Conservation (phyloP, 2,329 filamentous ascomycete species). For the Berkeleyomyces rouxiae region DNA sequence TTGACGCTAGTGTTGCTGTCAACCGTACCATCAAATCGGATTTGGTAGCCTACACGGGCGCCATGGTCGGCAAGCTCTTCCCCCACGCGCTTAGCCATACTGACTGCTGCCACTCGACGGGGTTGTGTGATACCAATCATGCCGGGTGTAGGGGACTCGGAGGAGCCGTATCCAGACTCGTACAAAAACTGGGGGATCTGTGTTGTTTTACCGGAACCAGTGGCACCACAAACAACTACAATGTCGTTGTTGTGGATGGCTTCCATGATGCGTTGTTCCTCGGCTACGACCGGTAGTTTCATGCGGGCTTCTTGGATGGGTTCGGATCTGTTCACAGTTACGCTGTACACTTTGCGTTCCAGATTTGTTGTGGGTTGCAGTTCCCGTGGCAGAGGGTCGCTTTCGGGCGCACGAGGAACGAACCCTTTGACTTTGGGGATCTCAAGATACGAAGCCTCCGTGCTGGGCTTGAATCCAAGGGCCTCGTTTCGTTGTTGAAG, state of each 20-base stretch:
- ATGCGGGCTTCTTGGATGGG: conserved; percentile 66
- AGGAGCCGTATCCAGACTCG: conserved; percentile 77
- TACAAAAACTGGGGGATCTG: conserved; percentile 93
- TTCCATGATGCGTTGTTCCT: conserved; percentile 97
- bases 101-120: conserved; percentile 83
- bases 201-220: conserved; percentile 93
- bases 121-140: conserved; percentile 94
- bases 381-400: conserved; percentile 54
- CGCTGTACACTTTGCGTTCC: conserved; percentile 57
- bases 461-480: conserved; percentile 44
- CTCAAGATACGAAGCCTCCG: conserved; percentile 26
- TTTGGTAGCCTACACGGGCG: conserved; percentile 76
- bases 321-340: conserved; percentile 50
- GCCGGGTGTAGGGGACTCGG: conserved; percentile 63
- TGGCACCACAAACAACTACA: conserved; percentile 84
- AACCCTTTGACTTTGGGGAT: conserved; percentile 47
- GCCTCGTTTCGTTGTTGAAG: conserved; percentile 71
- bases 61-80: conserved; percentile 67
- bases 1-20: conserved; percentile 75
- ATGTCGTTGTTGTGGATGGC: conserved; percentile 82
- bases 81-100: conserved; percentile 83
- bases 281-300: conserved; percentile 74
- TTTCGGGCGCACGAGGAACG: conserved; percentile 47
- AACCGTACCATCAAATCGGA: conserved; percentile 80
- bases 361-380: conserved; percentile 42